A percentile compares a stretch with the other conserved stretches of the same genome.
Conservation (phyloP, 805 yeast species). For the Wickerhamomyces sydowiorum region DNA sequence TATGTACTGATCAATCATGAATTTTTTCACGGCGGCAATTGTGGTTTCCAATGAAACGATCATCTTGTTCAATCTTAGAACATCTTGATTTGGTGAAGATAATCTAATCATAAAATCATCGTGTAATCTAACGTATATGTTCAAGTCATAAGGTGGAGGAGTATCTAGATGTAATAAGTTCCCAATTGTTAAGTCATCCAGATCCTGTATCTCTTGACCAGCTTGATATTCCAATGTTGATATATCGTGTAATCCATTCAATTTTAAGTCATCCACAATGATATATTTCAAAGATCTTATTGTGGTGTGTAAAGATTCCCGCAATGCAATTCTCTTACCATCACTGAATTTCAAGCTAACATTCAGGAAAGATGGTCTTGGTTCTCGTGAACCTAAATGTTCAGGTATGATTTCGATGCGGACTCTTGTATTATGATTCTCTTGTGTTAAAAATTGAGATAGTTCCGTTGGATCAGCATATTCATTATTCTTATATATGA, state of each 20-base stretch:
- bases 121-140: constrained; percentile 19
- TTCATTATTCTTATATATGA: constrained; percentile 9
- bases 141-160: constrained; percentile 24
- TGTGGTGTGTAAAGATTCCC: constrained; percentile 10
- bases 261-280: constrained; percentile 12
- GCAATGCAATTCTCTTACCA: constrained; percentile 11
- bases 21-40: constrained; percentile 17
- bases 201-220: constrained; percentile 7
- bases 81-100: constrained; percentile 14
- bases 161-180: constrained; percentile 29
- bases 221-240: constrained; percentile 14
- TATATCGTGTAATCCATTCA: constrained; percentile 11
- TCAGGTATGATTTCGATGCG: constrained; percentile 16
- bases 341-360: constrained; percentile 13
- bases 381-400: constrained; percentile 1
- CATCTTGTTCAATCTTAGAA: constrained; percentile 9
- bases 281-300: constrained; percentile 11
- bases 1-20: constrained; percentile 19
- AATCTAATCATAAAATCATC: constrained; percentile 22
- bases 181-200: constrained; percentile 17
- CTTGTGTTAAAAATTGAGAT: constrained; percentile 9
- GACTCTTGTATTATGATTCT: constrained; percentile 8
- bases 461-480: constrained; percentile 11
- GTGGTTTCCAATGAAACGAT: constrained; percentile 15
- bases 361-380: constrained; percentile 11